These are phyloP conservation scores for Wallemia hederae DNA, from an alignment of 1,284 basidiomycete genomes.

Conservation along the genomic window DNA sequence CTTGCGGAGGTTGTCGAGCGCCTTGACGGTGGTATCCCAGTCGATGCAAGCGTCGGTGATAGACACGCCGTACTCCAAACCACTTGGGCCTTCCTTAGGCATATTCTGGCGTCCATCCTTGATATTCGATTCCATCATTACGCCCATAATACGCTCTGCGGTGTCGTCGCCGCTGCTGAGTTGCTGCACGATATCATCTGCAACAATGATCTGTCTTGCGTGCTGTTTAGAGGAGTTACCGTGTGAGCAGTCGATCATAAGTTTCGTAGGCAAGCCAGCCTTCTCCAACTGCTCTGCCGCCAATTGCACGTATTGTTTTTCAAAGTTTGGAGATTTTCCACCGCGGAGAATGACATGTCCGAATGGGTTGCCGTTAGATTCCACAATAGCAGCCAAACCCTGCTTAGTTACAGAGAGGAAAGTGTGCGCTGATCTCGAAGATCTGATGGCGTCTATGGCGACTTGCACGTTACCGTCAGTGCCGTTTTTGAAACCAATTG, in stretches of 20 bases:
- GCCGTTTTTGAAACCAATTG: conserved; percentile 59
- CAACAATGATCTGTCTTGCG: conserved; percentile 35
- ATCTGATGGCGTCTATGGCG: conserved; percentile 88
- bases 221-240: conserved; percentile 83
- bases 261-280: conserved; percentile 19
- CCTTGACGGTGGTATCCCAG: conserved; percentile 40
- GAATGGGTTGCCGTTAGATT: conserved; percentile 70
- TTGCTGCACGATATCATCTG: conserved; percentile 31
- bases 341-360: conserved; percentile 84
- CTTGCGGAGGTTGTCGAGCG: conserved; percentile 13
- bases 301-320: conserved; percentile 38
- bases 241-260: conserved; percentile 17
- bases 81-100: conserved; percentile 25
- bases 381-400: conserved; percentile 76
- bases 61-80: conserved; percentile 52
- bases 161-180: conserved; percentile 36
- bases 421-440: conserved; percentile 66
- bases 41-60: conserved; percentile 64
- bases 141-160: conserved; percentile 41
- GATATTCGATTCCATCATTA: conserved; percentile 90
- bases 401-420: conserved; percentile 97
- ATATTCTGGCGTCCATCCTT: conserved; percentile 63
- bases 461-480: conserved; percentile 20
- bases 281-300: conserved; percentile 40
- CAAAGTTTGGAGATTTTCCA: conserved; percentile 56